A percentile compares a stretch with the other conserved stretches of the same genome.
Conservation (phyloP, 768 basidiomycete species). For the Kwoniella sp. region DNA sequence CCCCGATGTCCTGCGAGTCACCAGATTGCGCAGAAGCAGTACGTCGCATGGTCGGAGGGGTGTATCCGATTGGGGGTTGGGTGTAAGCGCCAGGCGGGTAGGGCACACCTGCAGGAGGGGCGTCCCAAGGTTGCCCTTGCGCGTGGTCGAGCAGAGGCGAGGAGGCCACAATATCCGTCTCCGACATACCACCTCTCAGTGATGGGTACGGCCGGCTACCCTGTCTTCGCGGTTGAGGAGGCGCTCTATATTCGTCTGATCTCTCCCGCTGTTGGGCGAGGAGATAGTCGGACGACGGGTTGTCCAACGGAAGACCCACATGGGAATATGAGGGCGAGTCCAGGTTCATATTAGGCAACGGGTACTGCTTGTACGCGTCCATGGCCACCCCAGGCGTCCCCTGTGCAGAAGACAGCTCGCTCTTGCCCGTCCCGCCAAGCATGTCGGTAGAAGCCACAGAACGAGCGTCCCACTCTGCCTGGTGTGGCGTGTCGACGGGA, state of each 20-base stretch:
- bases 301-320: constrained; percentile 28
- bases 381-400: constrained; percentile 4
- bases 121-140: constrained; percentile 9
- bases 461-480: constrained; percentile 80
- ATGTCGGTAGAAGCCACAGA: constrained; percentile 57
- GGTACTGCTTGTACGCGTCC: constrained; percentile 26
- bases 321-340: constrained; percentile 20
- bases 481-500: constrained; percentile 32
- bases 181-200: neutral
- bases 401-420: constrained; percentile 12
- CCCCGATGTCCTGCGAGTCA: constrained; percentile 3
- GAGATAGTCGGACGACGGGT: constrained; percentile 41
- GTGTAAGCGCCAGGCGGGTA: constrained; percentile 42
- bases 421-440: constrained; percentile 30
- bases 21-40: constrained; percentile 6
- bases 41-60: constrained; percentile 27
- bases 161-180: constrained; percentile 16
- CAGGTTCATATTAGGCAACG: constrained; percentile 20
- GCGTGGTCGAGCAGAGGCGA: constrained; percentile 32
- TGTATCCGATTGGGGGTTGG: constrained; percentile 40
- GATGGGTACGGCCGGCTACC: constrained; percentile 19
- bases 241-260: constrained; percentile 14
- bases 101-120: constrained; percentile 13
- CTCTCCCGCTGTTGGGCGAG: constrained; percentile 16
- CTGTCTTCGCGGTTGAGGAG: constrained; percentile 15